Evolutionary conservation across 768 basidiomycete species (phyloP).

Genomic region (Rossbeevera mucosa): DNA sequence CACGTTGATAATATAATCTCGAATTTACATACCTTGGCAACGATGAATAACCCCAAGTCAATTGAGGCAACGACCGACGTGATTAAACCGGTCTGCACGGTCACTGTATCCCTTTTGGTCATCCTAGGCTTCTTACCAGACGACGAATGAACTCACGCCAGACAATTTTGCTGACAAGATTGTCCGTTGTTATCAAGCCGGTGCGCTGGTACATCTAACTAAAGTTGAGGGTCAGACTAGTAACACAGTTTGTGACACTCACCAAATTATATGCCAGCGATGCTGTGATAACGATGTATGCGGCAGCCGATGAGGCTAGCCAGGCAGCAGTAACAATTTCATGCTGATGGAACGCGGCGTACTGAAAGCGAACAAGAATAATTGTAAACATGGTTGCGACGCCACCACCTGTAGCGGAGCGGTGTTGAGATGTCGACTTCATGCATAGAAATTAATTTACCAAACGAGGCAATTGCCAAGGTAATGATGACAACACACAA

Average conservation of each 20-base stretch:
- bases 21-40: constrained; percentile 10
- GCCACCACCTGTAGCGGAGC: constrained; percentile 28
- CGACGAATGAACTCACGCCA: constrained; percentile 23
- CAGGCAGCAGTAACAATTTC: constrained; percentile 36
- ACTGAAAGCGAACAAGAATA: constrained; percentile 21
- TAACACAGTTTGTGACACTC: not conserved
- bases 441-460: not conserved
- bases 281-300: constrained; percentile 41
- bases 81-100: constrained; percentile 29
- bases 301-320: constrained; percentile 38
- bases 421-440: not conserved
- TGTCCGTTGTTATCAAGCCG: constrained; percentile 38
- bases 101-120: constrained; percentile 14
- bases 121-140: not conserved
- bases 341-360: constrained; percentile 31
- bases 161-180: constrained; percentile 38
- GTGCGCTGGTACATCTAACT: constrained; percentile 38
- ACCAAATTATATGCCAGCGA: constrained; percentile 44
- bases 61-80: constrained; percentile 12
- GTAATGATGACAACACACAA: constrained; percentile 24
- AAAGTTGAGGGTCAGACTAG: not conserved
- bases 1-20: not conserved
- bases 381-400: constrained; percentile 30
- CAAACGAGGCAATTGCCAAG: constrained; percentile 5
- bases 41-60: constrained; percentile 25